A percentile compares a stretch with the other conserved stretches of the same genome.
Conservation (phyloP, 768 basidiomycete species). For the Polyporus arcularius region DNA sequence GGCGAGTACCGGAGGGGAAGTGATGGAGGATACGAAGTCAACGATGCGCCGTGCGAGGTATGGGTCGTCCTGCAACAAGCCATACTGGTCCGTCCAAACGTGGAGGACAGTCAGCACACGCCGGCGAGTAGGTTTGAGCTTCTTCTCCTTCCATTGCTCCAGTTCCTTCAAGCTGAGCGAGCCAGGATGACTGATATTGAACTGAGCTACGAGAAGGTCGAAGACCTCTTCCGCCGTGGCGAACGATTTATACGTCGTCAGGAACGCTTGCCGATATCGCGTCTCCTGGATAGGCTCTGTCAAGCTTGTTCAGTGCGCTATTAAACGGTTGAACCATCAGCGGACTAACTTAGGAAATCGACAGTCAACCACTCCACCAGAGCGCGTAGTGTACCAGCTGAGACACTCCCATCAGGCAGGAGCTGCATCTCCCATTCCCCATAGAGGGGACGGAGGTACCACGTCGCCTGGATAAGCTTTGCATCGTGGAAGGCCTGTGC, state of each 20-base stretch:
- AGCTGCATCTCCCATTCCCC: slow-evolving; percentile 60
- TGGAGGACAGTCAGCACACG: slow-evolving; percentile 57
- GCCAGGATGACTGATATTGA: slow-evolving; percentile 35
- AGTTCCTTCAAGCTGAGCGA: slow-evolving; percentile 42
- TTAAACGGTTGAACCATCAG: background rate
- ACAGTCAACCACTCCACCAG: slow-evolving; percentile 71
- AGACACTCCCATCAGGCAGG: slow-evolving; percentile 65
- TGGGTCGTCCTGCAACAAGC: slow-evolving; percentile 64
- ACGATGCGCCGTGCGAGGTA: slow-evolving; percentile 58
- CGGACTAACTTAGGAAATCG: slow-evolving; percentile 58
- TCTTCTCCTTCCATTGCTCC: slow-evolving; percentile 65
- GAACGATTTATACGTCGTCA: slow-evolving; percentile 84
- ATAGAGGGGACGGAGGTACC: slow-evolving; percentile 63
- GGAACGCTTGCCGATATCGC: slow-evolving; percentile 62
- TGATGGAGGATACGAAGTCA: slow-evolving; percentile 49
- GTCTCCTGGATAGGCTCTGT: slow-evolving; percentile 12
- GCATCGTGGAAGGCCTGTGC: slow-evolving; percentile 44
- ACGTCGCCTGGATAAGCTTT: slow-evolving; percentile 37
- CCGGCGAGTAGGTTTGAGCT: slow-evolving; percentile 62
- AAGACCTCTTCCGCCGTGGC: slow-evolving; percentile 68
- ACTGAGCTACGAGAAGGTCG: slow-evolving; percentile 65
- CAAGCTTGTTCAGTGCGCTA: background rate
- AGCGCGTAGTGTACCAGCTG: slow-evolving; percentile 68
- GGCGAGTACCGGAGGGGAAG: slow-evolving; percentile 41
- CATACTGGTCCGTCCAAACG: slow-evolving; percentile 63